phyloP scores from a whole-genome alignment of 306 rosid species.

The Rosa lucieae region DNA sequence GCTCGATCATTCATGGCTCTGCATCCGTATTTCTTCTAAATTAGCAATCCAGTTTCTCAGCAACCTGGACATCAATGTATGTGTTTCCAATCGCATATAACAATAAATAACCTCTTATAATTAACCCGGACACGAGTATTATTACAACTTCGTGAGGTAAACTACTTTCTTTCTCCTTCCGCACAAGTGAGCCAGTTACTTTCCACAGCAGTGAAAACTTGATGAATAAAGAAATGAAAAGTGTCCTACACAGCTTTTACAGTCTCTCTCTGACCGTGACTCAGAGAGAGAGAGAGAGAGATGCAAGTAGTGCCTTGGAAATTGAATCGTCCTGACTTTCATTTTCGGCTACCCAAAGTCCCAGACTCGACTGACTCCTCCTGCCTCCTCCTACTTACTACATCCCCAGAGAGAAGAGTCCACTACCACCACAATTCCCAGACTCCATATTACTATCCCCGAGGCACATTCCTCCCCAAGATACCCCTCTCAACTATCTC shows the following conservation, averaged over 20 bases:
- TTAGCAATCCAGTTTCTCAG: neutral
- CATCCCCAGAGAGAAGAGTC: neutral
- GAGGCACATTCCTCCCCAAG: neutral
- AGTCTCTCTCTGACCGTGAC: neutral
- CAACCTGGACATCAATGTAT: neutral
- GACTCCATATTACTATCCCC: neutral
- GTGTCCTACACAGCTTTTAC: conserved; percentile 2
- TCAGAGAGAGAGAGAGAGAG: neutral
- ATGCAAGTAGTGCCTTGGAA: conserved; percentile 22
- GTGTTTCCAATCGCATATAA: neutral
- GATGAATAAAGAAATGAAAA: neutral
- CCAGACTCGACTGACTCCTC: conserved; percentile 14
- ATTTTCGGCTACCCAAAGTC: conserved; percentile 25
- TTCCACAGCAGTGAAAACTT: neutral
- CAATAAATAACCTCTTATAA: neutral
- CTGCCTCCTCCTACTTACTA: neutral
- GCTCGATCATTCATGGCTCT: neutral
- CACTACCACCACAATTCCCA: neutral
- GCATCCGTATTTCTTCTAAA: neutral
- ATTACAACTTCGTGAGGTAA: neutral
- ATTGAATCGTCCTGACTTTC: conserved; percentile 27
- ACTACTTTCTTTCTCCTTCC: neutral
- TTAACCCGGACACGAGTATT: neutral
- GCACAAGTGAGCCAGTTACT: neutral
- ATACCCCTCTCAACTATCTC: neutral